These are phyloP conservation scores for Aulographum hederae DNA, from an alignment of 2,329 filamentous ascomycete genomes.

Conservation along the genomic window DNA sequence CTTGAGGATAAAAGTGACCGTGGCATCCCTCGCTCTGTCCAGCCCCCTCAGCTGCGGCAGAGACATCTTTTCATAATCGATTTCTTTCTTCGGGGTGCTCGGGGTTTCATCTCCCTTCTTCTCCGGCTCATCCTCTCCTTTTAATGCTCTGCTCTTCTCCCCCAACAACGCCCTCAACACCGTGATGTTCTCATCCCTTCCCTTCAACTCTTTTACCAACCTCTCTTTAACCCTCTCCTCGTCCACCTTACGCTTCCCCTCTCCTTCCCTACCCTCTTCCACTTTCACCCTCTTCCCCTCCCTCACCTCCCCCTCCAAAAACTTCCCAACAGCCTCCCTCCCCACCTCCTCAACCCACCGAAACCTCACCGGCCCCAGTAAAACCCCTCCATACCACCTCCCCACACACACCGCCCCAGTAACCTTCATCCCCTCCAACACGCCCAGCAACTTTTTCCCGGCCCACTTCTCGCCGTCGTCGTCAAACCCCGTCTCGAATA, in stretches of 20 bases:
- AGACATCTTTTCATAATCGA: constrained; percentile 20
- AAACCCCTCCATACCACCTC: constrained; percentile 34
- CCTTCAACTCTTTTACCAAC: constrained; percentile 21
- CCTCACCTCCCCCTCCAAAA: constrained; percentile 11
- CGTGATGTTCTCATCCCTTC: constrained; percentile 29
- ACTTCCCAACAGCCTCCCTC: constrained; percentile 27
- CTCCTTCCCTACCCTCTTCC: constrained; percentile 16
- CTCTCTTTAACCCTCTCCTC: constrained; percentile 14
- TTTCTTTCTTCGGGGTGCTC: constrained; percentile 11
- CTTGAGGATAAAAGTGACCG: constrained; percentile 31
- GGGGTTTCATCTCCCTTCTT: constrained; percentile 10
- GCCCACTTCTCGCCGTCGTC: constrained; percentile 37
- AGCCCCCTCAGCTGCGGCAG: constrained; percentile 21
- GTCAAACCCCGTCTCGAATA: constrained; percentile 27
- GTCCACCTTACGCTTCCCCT: too few species aligned
- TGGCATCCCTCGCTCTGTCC: constrained; percentile 33
- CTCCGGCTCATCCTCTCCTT: constrained; percentile 9
- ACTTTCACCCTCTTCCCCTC: constrained; percentile 18
- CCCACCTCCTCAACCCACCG: constrained; percentile 32
- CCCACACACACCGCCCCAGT: constrained; percentile 32
- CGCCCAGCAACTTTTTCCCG: constrained; percentile 26
- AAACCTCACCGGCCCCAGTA: constrained; percentile 34
- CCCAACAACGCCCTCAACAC: constrained; percentile 26
- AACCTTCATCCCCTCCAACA: constrained; percentile 25
- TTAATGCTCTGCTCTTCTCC: constrained; percentile 22